A percentile compares a stretch with the other conserved stretches of the same genome.
Evolutionary conservation across 2,329 filamentous ascomycete genomes (phyloP).

Genomic region (Ciborinia camelliae): DNA sequence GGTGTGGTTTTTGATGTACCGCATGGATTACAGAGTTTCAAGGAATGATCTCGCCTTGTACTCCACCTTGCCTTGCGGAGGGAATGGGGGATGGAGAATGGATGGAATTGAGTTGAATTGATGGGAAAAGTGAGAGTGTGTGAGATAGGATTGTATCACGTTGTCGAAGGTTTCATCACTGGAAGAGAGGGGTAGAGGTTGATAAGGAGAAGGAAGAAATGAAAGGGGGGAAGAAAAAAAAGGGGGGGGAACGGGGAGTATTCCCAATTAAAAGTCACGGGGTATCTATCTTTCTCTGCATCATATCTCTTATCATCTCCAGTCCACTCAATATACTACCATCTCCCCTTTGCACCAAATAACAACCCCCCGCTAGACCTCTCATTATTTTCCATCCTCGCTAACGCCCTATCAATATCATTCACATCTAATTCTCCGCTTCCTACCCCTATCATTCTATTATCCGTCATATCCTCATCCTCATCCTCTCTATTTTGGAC

Average conservation of each 20-base stretch:
- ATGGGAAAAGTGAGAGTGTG: too few relatives aligned
- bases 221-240: neutral
- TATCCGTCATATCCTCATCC: slow-evolving; percentile 18
- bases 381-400: slow-evolving; percentile 47
- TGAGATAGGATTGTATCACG: too few relatives aligned
- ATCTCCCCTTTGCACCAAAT: slow-evolving; percentile 44
- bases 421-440: slow-evolving; percentile 53
- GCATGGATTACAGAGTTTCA: slow-evolving; percentile 74
- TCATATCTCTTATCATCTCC: slow-evolving; percentile 20
- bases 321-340: slow-evolving; percentile 25
- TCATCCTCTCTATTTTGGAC: slow-evolving; percentile 28
- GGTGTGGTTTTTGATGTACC: slow-evolving; percentile 52
- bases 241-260: neutral
- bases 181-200: neutral
- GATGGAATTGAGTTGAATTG: neutral
- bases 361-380: slow-evolving; percentile 24
- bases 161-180: neutral
- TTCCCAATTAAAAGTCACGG: slow-evolving; percentile 1
- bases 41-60: slow-evolving; percentile 72
- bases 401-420: slow-evolving; percentile 60
- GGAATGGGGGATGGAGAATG: slow-evolving; percentile 6
- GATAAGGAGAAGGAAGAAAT: too few relatives aligned
- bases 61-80: slow-evolving; percentile 73
- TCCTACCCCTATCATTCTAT: slow-evolving; percentile 4
- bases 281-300: slow-evolving; percentile 13